Percentiles rank a stretch among this genome's conserved stretches.
These are phyloP conservation scores for Neospora caninum DNA, from an alignment of 169 alveolate genomes.

Conservation along the genomic window DNA sequence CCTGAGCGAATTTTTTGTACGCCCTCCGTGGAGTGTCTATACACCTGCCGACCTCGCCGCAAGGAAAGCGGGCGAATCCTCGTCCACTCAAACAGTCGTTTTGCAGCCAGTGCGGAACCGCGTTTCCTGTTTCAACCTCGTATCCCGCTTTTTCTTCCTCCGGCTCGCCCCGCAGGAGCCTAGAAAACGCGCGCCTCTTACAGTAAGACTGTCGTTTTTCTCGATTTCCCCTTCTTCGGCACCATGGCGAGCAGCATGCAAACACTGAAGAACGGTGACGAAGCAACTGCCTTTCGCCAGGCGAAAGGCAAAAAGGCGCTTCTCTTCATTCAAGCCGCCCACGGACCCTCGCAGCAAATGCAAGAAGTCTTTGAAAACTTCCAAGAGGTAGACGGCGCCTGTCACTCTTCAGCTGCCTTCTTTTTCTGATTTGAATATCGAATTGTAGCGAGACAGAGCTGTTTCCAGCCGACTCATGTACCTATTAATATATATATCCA, in stretches of 20 bases:
- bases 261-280: not conserved
- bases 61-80: too few relatives aligned
- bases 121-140: too few relatives aligned
- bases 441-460: too few relatives aligned
- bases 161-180: too few relatives aligned
- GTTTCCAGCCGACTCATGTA: not conserved
- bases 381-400: not conserved
- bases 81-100: too few relatives aligned
- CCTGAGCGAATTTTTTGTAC: too few relatives aligned
- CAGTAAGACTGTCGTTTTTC: not conserved
- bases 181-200: too few relatives aligned
- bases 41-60: too few relatives aligned
- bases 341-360: slow-evolving; percentile 22
- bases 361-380: slow-evolving; percentile 10
- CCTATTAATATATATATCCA: too few relatives aligned
- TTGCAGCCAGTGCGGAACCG: too few relatives aligned
- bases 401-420: not conserved
- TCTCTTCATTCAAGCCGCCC: not conserved
- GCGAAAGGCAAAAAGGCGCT: not conserved
- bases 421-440: not conserved
- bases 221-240: not conserved
- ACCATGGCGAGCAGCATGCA: not conserved
- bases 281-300: not conserved
- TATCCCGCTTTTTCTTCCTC: too few relatives aligned
- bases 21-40: too few relatives aligned